phyloP scores from a whole-genome alignment of 768 basidiomycete genomes.

The Gyrodon lividus region DNA sequence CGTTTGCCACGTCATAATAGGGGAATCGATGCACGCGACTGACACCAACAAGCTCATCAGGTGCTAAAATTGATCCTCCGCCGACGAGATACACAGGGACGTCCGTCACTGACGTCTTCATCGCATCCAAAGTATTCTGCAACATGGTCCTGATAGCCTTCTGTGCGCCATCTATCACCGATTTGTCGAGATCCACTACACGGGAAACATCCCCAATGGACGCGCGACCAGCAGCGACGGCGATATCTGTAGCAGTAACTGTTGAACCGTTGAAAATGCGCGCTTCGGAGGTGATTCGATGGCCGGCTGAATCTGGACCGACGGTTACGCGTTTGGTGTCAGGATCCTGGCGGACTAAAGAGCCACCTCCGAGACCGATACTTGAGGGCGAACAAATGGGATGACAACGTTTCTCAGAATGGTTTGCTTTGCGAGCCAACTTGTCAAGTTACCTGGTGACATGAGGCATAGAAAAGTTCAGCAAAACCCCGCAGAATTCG shows the following conservation, averaged over 20 bases:
- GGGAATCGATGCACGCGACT: slow-evolving; percentile 49
- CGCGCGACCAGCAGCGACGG: slow-evolving; percentile 40
- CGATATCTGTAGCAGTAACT: slow-evolving; percentile 62
- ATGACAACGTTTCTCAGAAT: neutral
- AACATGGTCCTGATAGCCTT: slow-evolving; percentile 41
- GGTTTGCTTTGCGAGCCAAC: neutral
- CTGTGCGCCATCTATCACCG: slow-evolving; percentile 35
- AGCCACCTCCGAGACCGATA: slow-evolving; percentile 66
- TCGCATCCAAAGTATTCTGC: slow-evolving; percentile 53
- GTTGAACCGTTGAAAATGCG: slow-evolving; percentile 54
- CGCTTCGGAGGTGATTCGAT: slow-evolving; percentile 47
- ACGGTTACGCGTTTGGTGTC: slow-evolving; percentile 43
- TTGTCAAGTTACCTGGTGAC: slow-evolving; percentile 35
- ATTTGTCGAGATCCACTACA: slow-evolving; percentile 21
- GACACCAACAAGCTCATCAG: slow-evolving; percentile 50
- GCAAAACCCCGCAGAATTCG: slow-evolving; percentile 57
- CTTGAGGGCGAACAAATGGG: slow-evolving; percentile 28
- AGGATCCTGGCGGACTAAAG: slow-evolving; percentile 41
- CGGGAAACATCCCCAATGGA: slow-evolving; percentile 31
- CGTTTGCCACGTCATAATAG: slow-evolving; percentile 57
- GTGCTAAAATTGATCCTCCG: slow-evolving; percentile 61
- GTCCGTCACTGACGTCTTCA: slow-evolving; percentile 63
- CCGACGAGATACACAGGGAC: slow-evolving; percentile 62
- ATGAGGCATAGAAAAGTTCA: slow-evolving; percentile 63
- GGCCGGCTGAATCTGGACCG: slow-evolving; percentile 67